These are phyloP conservation scores for Endogone sp. DNA, from an alignment of 192 early-diverging fungal genomes.

Conservation along the genomic window DNA sequence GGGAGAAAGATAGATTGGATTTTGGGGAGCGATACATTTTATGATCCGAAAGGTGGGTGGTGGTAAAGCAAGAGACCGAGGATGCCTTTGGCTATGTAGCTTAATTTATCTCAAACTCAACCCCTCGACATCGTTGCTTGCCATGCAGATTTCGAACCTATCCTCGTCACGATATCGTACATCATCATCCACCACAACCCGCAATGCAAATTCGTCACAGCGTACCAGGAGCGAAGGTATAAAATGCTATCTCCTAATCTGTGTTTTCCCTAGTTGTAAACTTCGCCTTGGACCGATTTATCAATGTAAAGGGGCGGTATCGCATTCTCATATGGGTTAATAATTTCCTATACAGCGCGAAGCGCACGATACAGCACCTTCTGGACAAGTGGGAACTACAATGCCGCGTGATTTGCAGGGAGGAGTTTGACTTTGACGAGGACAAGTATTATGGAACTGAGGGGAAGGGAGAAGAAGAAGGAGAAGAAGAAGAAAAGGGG, in stretches of 20 bases:
- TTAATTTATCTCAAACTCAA: not conserved
- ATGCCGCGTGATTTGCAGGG: slow-evolving; percentile 29
- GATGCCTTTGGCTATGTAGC: slow-evolving; percentile 40
- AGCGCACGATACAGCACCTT: slow-evolving; percentile 57
- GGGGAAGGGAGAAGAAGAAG: too few species aligned
- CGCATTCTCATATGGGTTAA: too few species aligned
- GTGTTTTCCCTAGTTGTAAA: too few species aligned
- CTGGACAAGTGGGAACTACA: slow-evolving; percentile 58
- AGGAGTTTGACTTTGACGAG: slow-evolving; percentile 34
- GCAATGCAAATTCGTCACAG: slow-evolving; percentile 55
- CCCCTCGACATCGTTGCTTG: not conserved
- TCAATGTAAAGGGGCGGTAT: too few species aligned
- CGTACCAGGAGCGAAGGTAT: slow-evolving; percentile 66
- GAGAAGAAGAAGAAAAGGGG: too few species aligned
- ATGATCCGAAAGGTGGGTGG: slow-evolving; percentile 46
- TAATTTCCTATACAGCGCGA: slow-evolving; percentile 49
- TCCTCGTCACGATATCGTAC: slow-evolving; percentile 56
- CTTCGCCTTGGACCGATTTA: too few species aligned
- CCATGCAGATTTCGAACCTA: slow-evolving; percentile 57
- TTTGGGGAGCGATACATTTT: slow-evolving; percentile 56
- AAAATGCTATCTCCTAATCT: not conserved
- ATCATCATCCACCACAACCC: slow-evolving; percentile 51
- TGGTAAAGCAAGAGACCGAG: slow-evolving; percentile 35
- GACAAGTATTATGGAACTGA: slow-evolving; percentile 13
- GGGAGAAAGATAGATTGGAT: slow-evolving; percentile 37